Percentiles rank a stretch among this genome's conserved stretches.
Conservation (phyloP, 2,329 filamentous ascomycete species). For the Camillea tinctor region DNA sequence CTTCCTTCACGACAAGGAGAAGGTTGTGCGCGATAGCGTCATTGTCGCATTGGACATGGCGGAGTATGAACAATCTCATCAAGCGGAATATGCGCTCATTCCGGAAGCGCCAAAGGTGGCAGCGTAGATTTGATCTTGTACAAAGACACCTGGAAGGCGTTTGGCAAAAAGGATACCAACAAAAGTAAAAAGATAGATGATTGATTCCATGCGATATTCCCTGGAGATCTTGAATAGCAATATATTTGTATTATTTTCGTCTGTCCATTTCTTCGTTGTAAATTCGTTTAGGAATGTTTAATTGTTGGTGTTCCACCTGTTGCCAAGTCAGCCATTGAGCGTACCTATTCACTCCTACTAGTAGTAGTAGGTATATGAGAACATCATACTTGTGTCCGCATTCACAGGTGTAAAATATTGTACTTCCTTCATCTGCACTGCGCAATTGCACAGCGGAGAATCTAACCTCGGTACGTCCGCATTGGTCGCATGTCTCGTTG, state of each 20-base stretch:
- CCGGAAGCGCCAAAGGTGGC: conserved; percentile 57
- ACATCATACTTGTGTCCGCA: conserved; percentile 77
- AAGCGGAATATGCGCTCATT: conserved; percentile 89
- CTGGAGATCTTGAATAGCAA: background rate
- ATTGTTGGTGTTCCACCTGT: conserved; percentile 50
- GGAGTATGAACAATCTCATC: conserved; percentile 86
- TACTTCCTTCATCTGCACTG: conserved; percentile 92
- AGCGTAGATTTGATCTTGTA: conserved; percentile 17
- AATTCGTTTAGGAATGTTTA: conserved; percentile 28
- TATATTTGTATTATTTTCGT: background rate
- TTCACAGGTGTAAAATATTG: conserved; percentile 85
- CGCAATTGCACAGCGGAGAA: conserved; percentile 84
- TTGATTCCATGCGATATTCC: conserved; percentile 12
- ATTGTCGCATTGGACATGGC: conserved; percentile 97
- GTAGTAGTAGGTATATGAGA: background rate
- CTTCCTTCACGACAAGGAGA: conserved; percentile 87
- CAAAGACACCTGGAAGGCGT: conserved; percentile 19
- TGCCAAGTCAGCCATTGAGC: conserved; percentile 9
- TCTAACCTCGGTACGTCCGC: conserved; percentile 77
- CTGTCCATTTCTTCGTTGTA: background rate
- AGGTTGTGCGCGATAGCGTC: conserved; percentile 91
- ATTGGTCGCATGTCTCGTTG: conserved; percentile 74
- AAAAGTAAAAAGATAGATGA: conserved; percentile 9
- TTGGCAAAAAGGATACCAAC: conserved; percentile 22
- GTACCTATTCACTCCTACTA: background rate